A percentile compares a stretch with the other conserved stretches of the same genome.
Conservation (phyloP, 768 basidiomycete genomes). For the Tulasnella sp. region DNA sequence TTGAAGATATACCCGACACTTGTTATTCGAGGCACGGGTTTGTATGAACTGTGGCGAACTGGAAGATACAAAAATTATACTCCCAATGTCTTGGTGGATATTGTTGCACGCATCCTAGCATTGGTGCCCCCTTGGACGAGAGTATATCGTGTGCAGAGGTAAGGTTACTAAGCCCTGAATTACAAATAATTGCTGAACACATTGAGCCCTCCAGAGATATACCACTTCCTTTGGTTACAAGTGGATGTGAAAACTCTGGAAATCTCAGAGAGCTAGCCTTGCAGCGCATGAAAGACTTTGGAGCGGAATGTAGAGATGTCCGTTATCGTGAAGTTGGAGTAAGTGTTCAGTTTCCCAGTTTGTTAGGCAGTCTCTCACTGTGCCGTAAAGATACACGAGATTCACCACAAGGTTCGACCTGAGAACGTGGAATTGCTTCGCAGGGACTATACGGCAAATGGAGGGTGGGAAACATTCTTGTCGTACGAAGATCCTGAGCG, state of each 20-base stretch:
- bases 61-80: conserved; percentile 99
- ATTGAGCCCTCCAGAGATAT: conserved; percentile 67
- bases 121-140: conserved; percentile 97
- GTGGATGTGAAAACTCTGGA: conserved; percentile 94
- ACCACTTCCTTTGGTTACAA: conserved; percentile 88
- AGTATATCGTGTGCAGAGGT: conserved; percentile 96
- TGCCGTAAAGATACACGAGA: conserved; percentile 77
- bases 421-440: conserved; percentile 91
- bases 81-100: conserved; percentile 95
- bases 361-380: background rate
- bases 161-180: conserved; percentile 60
- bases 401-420: conserved; percentile 93
- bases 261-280: conserved; percentile 92
- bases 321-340: conserved; percentile 97
- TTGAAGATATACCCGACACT: conserved; percentile 97
- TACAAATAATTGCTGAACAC: conserved; percentile 87
- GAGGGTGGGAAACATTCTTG: conserved; percentile 98
- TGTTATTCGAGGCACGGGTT: conserved; percentile 90
- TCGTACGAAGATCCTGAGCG: conserved; percentile 97
- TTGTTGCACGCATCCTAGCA: conserved; percentile 90
- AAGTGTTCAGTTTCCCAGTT: conserved; percentile 25
- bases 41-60: conserved; percentile 93
- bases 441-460: conserved; percentile 92
- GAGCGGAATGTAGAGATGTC: conserved; percentile 93
- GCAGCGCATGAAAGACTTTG: conserved; percentile 98